phyloP scores from a whole-genome alignment of 2,329 filamentous ascomycete genomes.

The Aureobasidium namibiae region DNA sequence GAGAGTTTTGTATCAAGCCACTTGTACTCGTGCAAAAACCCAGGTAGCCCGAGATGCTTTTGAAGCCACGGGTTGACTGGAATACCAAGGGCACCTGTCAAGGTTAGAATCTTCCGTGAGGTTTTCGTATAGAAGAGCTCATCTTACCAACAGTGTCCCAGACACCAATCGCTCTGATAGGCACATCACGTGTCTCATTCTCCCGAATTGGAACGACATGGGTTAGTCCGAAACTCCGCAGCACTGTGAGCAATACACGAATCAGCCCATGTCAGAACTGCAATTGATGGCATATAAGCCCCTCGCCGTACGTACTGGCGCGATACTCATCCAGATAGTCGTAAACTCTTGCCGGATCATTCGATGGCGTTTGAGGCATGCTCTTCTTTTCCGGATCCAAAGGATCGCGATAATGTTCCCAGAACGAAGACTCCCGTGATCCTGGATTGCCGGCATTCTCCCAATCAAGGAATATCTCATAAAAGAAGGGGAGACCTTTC shows the following conservation, averaged over 20 bases:
- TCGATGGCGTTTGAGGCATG: constrained; percentile 5
- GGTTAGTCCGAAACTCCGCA: neutral
- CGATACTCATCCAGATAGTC: constrained; percentile 16
- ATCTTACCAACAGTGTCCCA: constrained; percentile 40
- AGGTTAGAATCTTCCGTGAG: neutral
- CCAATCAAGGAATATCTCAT: constrained; percentile 24
- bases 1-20: constrained; percentile 29
- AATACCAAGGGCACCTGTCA: constrained; percentile 23
- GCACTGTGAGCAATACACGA: neutral
- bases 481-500: constrained; percentile 19
- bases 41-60: constrained; percentile 15
- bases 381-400: neutral
- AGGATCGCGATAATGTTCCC: constrained; percentile 14
- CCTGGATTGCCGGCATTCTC: constrained; percentile 18
- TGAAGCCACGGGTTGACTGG: constrained; percentile 25
- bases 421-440: constrained; percentile 4
- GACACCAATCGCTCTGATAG: constrained; percentile 38
- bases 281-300: neutral
- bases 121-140: neutral
- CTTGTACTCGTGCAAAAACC: constrained; percentile 24
- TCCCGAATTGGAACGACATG: constrained; percentile 1
- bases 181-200: constrained; percentile 20
- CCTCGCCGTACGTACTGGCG: neutral
- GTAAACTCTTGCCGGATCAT: constrained; percentile 7
- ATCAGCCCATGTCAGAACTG: neutral